Base-by-base conservation (phyloP, 192 early-diverging fungal species). In the Dispira parvispora region DNA sequence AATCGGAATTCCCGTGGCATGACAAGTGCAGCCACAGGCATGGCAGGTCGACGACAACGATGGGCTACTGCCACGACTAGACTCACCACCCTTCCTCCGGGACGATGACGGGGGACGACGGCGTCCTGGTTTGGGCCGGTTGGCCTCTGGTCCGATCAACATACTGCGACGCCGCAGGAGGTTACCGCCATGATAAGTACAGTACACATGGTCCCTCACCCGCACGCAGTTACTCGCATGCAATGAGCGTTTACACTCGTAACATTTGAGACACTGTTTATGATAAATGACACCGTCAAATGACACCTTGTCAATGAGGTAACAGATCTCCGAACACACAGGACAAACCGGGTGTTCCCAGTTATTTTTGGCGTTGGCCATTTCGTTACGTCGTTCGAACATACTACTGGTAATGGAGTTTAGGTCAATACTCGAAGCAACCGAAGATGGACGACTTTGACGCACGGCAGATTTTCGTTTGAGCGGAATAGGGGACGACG, bases 261-360 rank as follows among this genome's bases (percentile, higher is more conserved):
- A 65, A 68, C 76, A 78, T 21, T 73, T 73, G 68, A 78, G 71
- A 65, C 76, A 78, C 18, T 71, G 65, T 68, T 69, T 68, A 69
- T 78, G 76, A 71, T 78, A 78, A 46, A 69, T 71, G 44, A 74
- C 74, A 64, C 73, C 69, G 64, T 78, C 76, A 56, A 74, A 73
- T 18, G 67, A 43, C 0, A 75, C 76, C 42, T 71, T 70, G 65
- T 78, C 76, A 63, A 70, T 69, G 55, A 69, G 68, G 64, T 78
- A 78, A 14, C 74, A 66, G 0, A 78, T 64, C 13, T 64, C 54
- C 16, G 45, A 60, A 68, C 76, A 78, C 49, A 65, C 68, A 0
- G 76, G 76, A 60, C 76, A 78, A 43, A 73, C 54, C 21, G 76
- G 76, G 38, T 78, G 76, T 23, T 74, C 71, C 73, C 73, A 78